Evolutionary conservation across 78 protist species (phyloP).

Genomic region (Planoprotostelium fungivorum): DNA sequence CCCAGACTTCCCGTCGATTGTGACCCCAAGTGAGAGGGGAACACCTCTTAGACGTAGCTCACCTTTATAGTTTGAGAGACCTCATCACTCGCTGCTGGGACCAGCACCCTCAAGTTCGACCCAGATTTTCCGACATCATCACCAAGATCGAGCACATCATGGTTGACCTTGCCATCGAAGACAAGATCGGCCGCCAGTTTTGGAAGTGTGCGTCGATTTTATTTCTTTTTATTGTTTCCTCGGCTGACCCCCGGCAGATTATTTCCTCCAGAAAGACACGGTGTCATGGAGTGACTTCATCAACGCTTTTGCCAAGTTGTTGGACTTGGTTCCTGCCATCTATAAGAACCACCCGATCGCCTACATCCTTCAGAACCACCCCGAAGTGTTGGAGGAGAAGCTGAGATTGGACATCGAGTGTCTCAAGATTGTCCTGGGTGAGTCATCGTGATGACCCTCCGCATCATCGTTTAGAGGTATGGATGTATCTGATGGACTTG

Average conservation of each 20-base stretch:
- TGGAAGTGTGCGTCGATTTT: constrained; percentile 29
- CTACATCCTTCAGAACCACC: not conserved
- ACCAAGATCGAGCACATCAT: constrained; percentile 44
- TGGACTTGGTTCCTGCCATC: not conserved
- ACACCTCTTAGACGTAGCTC: not conserved
- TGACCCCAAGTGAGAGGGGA: constrained; percentile 5
- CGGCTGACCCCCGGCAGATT: not conserved
- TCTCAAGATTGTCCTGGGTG: constrained; percentile 37
- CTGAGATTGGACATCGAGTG: constrained; percentile 42
- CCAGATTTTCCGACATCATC: constrained; percentile 57
- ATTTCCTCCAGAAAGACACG: not conserved
- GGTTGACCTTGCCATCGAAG: constrained; percentile 61
- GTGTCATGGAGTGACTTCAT: constrained; percentile 12
- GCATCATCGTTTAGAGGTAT: no score
- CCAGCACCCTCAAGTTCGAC: constrained; percentile 44
- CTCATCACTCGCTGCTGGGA: constrained; percentile 63
- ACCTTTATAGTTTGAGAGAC: constrained; percentile 19
- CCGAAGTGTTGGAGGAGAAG: not conserved
- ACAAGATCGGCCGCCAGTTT: constrained; percentile 46
- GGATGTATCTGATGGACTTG: not conserved
- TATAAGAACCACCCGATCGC: not conserved
- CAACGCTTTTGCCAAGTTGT: constrained; percentile 4
- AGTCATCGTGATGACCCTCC: no score
- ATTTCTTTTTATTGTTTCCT: no score
- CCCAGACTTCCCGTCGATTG: constrained; percentile 54